Percentiles rank a stretch among this genome's conserved stretches.
These are phyloP conservation scores for Penicillium capsulatum DNA, from an alignment of 2,329 filamentous ascomycete species.

Conservation along the genomic window DNA sequence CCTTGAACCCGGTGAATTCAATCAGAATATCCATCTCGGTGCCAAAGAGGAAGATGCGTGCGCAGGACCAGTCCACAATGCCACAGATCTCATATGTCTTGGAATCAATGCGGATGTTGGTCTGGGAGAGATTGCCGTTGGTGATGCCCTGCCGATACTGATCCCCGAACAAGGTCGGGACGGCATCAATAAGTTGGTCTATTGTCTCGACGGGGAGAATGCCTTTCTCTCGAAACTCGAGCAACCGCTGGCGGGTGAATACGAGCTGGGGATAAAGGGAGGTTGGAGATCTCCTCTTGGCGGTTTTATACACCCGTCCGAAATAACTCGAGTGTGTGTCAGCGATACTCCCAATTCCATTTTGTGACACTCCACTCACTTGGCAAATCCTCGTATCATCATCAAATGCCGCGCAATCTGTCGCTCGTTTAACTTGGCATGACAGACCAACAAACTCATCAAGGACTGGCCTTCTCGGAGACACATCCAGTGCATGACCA, in stretches of 20 bases:
- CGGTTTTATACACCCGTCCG: too few relatives aligned
- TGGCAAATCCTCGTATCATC: too few relatives aligned
- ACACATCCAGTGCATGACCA: too few relatives aligned
- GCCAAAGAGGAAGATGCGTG: constrained; percentile 7
- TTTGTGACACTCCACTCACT: too few relatives aligned
- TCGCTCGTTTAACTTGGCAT: too few relatives aligned
- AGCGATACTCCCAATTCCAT: too few relatives aligned
- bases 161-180: constrained; percentile 4
- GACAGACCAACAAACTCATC: too few relatives aligned
- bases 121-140: constrained; percentile 10
- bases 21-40: constrained; percentile 10
- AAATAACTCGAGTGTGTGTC: too few relatives aligned
- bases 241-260: constrained; percentile 1
- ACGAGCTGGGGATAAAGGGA: too few relatives aligned
- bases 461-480: too few relatives aligned
- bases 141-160: constrained; percentile 9
- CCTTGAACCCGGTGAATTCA: constrained; percentile 11
- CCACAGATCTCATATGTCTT: constrained; percentile 6
- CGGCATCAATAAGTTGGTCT: not conserved
- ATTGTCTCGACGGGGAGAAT: not conserved
- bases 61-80: constrained; percentile 14
- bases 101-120: constrained; percentile 7
- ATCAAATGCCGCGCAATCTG: too few relatives aligned
- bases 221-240: not conserved
- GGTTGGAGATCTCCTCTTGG: too few relatives aligned